These are phyloP conservation scores for Mortierella alpina DNA, from an alignment of 192 early-diverging fungal genomes.

Conservation along the genomic window DNA sequence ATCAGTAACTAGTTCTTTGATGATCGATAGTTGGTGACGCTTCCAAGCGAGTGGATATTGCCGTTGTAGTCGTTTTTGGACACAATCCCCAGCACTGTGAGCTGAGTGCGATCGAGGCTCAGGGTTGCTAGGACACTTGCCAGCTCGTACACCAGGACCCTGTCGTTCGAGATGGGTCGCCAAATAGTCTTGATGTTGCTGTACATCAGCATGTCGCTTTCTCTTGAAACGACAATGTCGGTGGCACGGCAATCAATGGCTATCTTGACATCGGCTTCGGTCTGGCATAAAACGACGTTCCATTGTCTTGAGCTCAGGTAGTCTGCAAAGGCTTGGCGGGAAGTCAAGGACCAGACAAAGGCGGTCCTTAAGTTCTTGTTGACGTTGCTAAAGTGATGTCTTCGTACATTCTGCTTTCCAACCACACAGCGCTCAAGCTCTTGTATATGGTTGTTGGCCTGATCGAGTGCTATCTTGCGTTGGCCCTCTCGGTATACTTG, in stretches of 20 bases:
- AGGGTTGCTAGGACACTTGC: background rate
- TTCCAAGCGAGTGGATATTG: conserved; percentile 1
- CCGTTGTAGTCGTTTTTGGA: conserved; percentile 13
- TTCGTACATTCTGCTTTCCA: background rate
- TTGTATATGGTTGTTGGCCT: no score
- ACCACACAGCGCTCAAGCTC: no score
- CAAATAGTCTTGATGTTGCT: background rate
- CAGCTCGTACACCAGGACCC: background rate
- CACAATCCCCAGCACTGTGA: conserved; percentile 5
- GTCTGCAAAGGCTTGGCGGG: background rate
- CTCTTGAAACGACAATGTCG: background rate
- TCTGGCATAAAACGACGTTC: conserved; percentile 8
- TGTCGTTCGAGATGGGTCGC: conserved; percentile 1
- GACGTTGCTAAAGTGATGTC: background rate
- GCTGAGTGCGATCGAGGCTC: background rate
- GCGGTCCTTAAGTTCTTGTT: background rate
- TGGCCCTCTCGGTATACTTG: no score
- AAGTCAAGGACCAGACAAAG: background rate
- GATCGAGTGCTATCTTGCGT: no score
- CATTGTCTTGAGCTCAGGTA: background rate
- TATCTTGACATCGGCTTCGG: conserved; percentile 10
- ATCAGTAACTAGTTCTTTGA: background rate
- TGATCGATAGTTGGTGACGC: background rate
- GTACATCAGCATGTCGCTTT: conserved; percentile 12
- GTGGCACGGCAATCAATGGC: background rate